Percentiles rank a stretch among this genome's conserved stretches.
Conservation (phyloP, 169 alveolate species). For the Eimeria necatrix region DNA sequence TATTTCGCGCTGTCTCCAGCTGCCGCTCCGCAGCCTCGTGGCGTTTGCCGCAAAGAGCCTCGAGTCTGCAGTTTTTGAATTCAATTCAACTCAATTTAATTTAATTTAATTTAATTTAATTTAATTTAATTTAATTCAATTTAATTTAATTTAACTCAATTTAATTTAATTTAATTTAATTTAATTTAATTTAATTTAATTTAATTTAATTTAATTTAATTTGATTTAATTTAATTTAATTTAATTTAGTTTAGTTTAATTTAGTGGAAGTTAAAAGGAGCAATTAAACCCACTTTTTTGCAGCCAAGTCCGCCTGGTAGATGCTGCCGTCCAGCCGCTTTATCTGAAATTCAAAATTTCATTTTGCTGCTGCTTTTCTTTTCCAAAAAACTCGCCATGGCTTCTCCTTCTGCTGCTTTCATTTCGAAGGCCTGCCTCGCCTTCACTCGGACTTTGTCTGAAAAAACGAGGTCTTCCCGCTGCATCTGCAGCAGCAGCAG, state of each 20-base stretch:
- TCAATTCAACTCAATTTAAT: not conserved
- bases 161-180: not conserved
- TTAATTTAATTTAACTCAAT: not conserved
- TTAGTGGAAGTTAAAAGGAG: too few relatives aligned
- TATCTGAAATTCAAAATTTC: not conserved
- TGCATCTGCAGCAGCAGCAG: not conserved
- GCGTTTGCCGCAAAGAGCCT: constrained; percentile 47
- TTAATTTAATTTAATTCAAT: too few relatives aligned
- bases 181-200: too few relatives aligned
- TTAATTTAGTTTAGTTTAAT: not conserved
- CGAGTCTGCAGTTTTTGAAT: constrained; percentile 29
- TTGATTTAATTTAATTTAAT: too few relatives aligned
- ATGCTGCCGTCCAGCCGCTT: constrained; percentile 75
- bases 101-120: not conserved
- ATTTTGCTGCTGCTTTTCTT: not conserved
- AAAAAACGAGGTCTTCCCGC: not conserved
- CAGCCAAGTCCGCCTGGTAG: not conserved
- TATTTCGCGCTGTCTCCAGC: constrained; percentile 14
- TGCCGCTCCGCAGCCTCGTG: constrained; percentile 47
- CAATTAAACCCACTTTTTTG: not conserved
- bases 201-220: too few relatives aligned
- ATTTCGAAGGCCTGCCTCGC: constrained; percentile 80
- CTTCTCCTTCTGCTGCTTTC: constrained; percentile 80
- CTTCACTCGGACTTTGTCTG: constrained; percentile 69
- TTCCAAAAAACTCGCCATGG: constrained; percentile 49